Conservation (phyloP, 768 basidiomycete species). For the Candolleomyces efflorescens region DNA sequence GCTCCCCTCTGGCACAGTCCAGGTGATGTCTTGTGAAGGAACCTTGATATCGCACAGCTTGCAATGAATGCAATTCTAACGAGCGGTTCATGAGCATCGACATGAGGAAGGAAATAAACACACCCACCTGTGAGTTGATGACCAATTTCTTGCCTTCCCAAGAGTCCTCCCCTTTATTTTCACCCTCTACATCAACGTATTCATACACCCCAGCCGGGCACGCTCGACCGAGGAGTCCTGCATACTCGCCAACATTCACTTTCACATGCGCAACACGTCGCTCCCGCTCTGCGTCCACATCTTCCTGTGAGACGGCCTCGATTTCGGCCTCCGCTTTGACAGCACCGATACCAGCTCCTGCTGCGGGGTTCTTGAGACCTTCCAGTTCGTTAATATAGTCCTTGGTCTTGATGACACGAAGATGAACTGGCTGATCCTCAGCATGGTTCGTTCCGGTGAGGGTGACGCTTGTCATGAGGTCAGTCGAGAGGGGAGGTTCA, state of each 20-base stretch:
- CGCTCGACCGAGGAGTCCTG: constrained; percentile 80
- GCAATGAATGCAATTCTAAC: constrained; percentile 90
- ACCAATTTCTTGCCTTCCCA: constrained; percentile 86
- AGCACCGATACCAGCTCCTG: constrained; percentile 26
- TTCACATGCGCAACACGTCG: constrained; percentile 63
- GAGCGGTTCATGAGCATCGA: constrained; percentile 9
- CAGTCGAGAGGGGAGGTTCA: constrained; percentile 88
- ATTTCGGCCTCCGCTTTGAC: constrained; percentile 21
- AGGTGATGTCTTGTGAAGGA: constrained; percentile 94
- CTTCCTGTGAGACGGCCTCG: constrained; percentile 20
- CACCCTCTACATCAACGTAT: constrained; percentile 62
- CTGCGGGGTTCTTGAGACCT: constrained; percentile 17
- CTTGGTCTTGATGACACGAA: constrained; percentile 53
- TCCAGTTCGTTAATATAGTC: constrained; percentile 22
- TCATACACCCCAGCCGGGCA: constrained; percentile 98
- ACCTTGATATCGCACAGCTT: constrained; percentile 96
- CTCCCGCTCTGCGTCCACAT: constrained; percentile 35
- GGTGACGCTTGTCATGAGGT: constrained; percentile 85
- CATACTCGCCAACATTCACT: constrained; percentile 74
- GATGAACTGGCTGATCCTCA: constrained; percentile 93
- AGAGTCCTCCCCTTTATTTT: constrained; percentile 29
- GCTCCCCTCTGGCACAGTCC: constrained; percentile 95
- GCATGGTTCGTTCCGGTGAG: constrained; percentile 94
- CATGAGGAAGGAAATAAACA: constrained; percentile 1
- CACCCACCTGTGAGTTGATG: constrained; percentile 90